Evolutionary conservation across 306 rosid species (phyloP), one percentile per base, ranked within the genome.

Genomic region (Trifolium repens): DNA sequence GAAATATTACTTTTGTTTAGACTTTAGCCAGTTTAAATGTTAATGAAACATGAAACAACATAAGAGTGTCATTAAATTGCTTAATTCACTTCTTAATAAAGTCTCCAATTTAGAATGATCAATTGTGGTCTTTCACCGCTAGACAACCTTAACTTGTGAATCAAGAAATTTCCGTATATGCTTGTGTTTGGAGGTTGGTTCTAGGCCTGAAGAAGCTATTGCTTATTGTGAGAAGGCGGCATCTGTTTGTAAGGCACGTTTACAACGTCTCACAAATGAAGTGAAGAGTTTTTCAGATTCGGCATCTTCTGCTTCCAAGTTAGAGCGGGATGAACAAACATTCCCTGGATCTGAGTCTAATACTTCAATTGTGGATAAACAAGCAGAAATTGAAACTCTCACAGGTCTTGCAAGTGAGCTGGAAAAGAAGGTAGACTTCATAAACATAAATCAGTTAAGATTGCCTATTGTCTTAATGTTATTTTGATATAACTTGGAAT

Each of bases 161-260:
- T 71, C 63, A 79, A 94, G 99, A 85, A 87, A 94, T 71, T 94
- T 94, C 35, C 96, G 97, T 16, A 77, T 92, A 79, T 90, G 99
- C 79, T 85, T 94, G 84, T 94, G 99, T 78, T 82, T 94, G 80
- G 99, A 94, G 86, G 84, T 85, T 72, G 89, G 87, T 34, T 83
- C 93, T 40, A 85, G 78, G 83, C 93, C 99, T 71, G 67, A 91
- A 55, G 99, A 94, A 78, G 99, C 99, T 79, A 79, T 88, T 79
- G 55, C 75, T 27, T 89, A 82, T 73, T 92, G 96, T 76, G 84
- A 90, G 89, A 92, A 81, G 78, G 99, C 99, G 67, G 76, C 85
- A 35, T 86, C 92, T 71, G 88, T 88, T 81, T 94, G 97, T 87
- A 92, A 89, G 87, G 86, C 87, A 53, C 87, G 86, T 39, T 80